A percentile compares a stretch with the other conserved stretches of the same genome.
Evolutionary conservation across 2,329 filamentous ascomycete genomes (phyloP).

Genomic region (Aspergillus neoniger): DNA sequence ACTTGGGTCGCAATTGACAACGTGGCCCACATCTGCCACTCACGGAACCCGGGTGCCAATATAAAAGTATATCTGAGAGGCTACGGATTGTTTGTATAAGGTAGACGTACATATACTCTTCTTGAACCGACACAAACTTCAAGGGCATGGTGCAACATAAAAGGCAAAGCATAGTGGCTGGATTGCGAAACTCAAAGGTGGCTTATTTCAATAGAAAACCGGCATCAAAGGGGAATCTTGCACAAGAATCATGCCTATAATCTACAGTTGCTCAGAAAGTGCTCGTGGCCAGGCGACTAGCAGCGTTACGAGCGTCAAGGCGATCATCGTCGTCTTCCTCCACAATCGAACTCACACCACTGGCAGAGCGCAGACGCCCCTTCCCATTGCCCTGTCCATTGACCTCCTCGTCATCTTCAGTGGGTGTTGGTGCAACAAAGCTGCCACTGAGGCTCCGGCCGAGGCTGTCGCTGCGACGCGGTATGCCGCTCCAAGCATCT

Average conservation of each 20-base stretch:
- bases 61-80: not conserved
- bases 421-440: conserved; percentile 62
- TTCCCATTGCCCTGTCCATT: conserved; percentile 44
- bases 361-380: conserved; percentile 51
- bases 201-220: conserved; percentile 21
- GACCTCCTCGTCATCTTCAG: conserved; percentile 63
- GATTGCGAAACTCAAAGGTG: conserved; percentile 1
- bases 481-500: conserved; percentile 97
- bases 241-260: conserved; percentile 35
- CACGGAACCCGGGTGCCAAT: not conserved
- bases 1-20: not conserved
- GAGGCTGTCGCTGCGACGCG: conserved; percentile 75
- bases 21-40: not conserved
- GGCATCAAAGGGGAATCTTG: conserved; percentile 34
- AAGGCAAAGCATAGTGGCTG: not conserved
- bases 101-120: not conserved
- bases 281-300: conserved; percentile 88
- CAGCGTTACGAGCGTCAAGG: conserved; percentile 92
- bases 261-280: conserved; percentile 68
- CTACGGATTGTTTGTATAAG: not conserved
- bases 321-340: conserved; percentile 80
- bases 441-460: conserved; percentile 75
- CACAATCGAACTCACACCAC: conserved; percentile 46
- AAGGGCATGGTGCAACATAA: not conserved
- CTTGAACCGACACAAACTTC: not conserved